phyloP scores from a whole-genome alignment of 2,329 filamentous ascomycete species.

The Chrysosporium keratinophilum region DNA sequence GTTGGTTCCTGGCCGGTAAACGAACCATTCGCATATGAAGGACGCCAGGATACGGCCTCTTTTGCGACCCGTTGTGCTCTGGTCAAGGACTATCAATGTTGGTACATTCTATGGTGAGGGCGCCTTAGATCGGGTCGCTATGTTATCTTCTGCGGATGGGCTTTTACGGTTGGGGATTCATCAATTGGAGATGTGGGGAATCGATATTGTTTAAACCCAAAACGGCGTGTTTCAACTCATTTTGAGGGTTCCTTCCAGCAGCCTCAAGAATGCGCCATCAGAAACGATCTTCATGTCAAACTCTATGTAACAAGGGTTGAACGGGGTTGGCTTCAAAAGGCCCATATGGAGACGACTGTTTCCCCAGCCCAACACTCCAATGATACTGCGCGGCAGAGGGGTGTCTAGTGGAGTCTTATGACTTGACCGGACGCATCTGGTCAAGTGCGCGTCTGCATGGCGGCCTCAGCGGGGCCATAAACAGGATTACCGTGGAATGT shows the following conservation, averaged over 20 bases:
- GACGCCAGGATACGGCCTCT: background rate
- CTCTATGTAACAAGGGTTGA: background rate
- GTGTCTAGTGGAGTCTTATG: slow-evolving; percentile 4
- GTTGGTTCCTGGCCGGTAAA: slow-evolving; percentile 7
- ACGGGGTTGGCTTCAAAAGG: background rate
- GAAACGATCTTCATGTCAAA: slow-evolving; percentile 3
- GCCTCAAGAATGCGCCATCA: background rate
- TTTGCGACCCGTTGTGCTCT: too few species aligned
- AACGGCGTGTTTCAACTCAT: slow-evolving; percentile 6
- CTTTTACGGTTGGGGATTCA: background rate
- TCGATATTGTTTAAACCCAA: background rate
- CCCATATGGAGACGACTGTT: background rate
- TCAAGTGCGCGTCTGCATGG: background rate
- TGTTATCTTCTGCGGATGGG: background rate
- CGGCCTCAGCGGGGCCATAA: slow-evolving; percentile 4
- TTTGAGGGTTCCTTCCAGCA: background rate
- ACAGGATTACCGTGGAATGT: slow-evolving; percentile 7
- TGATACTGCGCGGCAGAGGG: background rate
- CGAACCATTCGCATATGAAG: background rate
- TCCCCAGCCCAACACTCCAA: background rate
- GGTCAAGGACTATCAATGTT: too few species aligned
- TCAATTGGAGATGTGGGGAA: background rate
- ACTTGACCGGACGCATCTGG: slow-evolving; percentile 5
- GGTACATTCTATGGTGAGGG: background rate
- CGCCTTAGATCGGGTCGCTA: too few species aligned